Conservation (phyloP, 2,329 filamentous ascomycete genomes). For the Corniculantispora saksenae region DNA sequence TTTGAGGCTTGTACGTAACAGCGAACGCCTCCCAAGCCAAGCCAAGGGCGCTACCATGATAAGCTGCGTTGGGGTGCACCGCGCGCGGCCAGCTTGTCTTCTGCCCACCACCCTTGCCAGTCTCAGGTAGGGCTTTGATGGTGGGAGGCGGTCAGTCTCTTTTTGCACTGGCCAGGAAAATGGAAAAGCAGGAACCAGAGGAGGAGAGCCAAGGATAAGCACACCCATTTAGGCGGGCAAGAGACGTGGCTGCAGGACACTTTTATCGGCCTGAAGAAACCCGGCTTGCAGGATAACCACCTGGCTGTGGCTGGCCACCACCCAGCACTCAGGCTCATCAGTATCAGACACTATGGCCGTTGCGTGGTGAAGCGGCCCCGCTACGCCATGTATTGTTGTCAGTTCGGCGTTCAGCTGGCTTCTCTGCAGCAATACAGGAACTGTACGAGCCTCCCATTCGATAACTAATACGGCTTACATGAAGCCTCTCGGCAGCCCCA, state of each 20-base stretch:
- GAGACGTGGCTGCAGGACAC: neutral
- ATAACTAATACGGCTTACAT: neutral
- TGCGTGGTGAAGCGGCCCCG: neutral
- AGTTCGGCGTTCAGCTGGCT: neutral
- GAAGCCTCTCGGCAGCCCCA: slow-evolving; percentile 5
- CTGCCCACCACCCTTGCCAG: neutral
- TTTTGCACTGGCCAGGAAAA: neutral
- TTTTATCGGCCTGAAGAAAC: neutral
- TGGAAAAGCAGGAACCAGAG: too few species aligned
- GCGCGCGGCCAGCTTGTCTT: neutral
- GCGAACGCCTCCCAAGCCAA: slow-evolving; percentile 1
- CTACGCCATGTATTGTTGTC: neutral
- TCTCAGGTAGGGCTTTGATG: slow-evolving; percentile 14
- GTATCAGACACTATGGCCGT: neutral
- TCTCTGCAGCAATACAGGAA: neutral
- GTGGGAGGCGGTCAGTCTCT: neutral
- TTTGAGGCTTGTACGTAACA: slow-evolving; percentile 11
- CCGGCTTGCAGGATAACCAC: neutral
- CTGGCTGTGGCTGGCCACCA: neutral
- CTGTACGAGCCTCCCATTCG: neutral
- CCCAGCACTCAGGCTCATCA: neutral
- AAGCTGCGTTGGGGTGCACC: neutral
- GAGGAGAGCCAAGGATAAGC: neutral
- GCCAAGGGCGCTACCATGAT: neutral
- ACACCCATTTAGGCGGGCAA: neutral